Conservation (phyloP, 2,329 filamentous ascomycete species). For the Dryadomyces quercus-mongolicae region DNA sequence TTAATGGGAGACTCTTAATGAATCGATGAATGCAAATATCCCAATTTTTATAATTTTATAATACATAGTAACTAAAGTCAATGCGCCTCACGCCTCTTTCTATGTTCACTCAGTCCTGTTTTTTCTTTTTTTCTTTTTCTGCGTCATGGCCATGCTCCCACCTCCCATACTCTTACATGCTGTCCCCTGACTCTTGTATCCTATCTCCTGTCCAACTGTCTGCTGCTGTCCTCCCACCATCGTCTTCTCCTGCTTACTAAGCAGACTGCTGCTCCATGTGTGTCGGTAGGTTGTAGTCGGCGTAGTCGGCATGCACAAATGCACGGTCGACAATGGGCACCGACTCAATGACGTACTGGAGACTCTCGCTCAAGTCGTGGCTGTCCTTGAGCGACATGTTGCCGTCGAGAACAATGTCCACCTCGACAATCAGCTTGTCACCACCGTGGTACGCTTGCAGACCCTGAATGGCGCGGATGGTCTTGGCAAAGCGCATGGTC, state of each 20-base stretch:
- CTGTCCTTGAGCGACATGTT: constrained; percentile 64
- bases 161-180: no score
- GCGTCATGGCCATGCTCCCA: no score
- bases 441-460: constrained; percentile 76
- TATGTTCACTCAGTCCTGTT: no score
- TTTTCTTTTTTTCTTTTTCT: no score
- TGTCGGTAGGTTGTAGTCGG: constrained; percentile 48
- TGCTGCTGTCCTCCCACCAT: background rate
- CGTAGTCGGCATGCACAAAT: constrained; percentile 56
- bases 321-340: constrained; percentile 67
- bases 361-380: constrained; percentile 64
- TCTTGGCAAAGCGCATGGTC: constrained; percentile 85
- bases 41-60: no score
- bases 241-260: background rate
- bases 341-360: constrained; percentile 77
- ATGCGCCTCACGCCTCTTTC: no score
- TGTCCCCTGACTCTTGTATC: no score
- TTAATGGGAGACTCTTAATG: no score
- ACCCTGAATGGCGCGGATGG: constrained; percentile 76
- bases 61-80: no score
- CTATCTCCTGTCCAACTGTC: no score
- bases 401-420: constrained; percentile 74
- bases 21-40: no score
- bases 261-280: constrained; percentile 36
- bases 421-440: constrained; percentile 71